These are phyloP conservation scores for Verticillium longisporum DNA, from an alignment of 2,329 filamentous ascomycete genomes.

Conservation along the genomic window DNA sequence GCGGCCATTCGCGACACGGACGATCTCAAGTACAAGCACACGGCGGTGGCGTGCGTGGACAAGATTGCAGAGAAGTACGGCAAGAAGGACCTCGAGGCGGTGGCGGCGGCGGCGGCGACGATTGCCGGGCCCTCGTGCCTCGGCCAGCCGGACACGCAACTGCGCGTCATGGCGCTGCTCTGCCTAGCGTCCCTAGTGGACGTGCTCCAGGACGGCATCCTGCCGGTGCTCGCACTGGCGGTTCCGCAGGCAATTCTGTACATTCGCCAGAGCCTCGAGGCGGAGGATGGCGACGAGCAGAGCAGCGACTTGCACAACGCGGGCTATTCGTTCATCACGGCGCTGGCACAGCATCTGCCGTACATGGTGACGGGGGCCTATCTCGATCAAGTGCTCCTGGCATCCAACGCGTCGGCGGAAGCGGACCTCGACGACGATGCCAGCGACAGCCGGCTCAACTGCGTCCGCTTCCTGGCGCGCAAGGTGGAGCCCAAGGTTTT, in stretches of 20 bases:
- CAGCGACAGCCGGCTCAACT: slow-evolving; percentile 58
- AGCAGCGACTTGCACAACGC: slow-evolving; percentile 71
- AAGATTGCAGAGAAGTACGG: slow-evolving; percentile 93
- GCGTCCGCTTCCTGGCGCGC: slow-evolving; percentile 68
- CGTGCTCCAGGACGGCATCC: slow-evolving; percentile 77
- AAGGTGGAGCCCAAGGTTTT: slow-evolving; percentile 72
- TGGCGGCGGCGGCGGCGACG: slow-evolving; percentile 67
- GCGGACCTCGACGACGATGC: slow-evolving; percentile 53
- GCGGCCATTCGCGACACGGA: slow-evolving; percentile 66
- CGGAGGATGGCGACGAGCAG: slow-evolving; percentile 41
- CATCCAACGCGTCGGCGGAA: slow-evolving; percentile 67
- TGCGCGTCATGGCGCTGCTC: slow-evolving; percentile 78
- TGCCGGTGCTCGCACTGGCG: slow-evolving; percentile 72
- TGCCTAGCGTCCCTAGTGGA: slow-evolving; percentile 87
- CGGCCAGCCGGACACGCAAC: slow-evolving; percentile 62
- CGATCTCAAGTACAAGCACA: slow-evolving; percentile 72
- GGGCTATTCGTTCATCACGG: slow-evolving; percentile 70
- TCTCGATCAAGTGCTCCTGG: slow-evolving; percentile 62
- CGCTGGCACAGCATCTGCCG: slow-evolving; percentile 75
- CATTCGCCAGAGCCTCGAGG: slow-evolving; percentile 55
- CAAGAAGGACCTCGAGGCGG: slow-evolving; percentile 76
- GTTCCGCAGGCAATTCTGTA: slow-evolving; percentile 67
- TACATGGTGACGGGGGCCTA: slow-evolving; percentile 80
- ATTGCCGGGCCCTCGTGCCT: slow-evolving; percentile 73
- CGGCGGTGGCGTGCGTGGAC: slow-evolving; percentile 83